Evolutionary conservation across 2,329 filamentous ascomycete species (phyloP), one percentile per base, ranked within the genome.

Genomic region (Trichophyton simii): DNA sequence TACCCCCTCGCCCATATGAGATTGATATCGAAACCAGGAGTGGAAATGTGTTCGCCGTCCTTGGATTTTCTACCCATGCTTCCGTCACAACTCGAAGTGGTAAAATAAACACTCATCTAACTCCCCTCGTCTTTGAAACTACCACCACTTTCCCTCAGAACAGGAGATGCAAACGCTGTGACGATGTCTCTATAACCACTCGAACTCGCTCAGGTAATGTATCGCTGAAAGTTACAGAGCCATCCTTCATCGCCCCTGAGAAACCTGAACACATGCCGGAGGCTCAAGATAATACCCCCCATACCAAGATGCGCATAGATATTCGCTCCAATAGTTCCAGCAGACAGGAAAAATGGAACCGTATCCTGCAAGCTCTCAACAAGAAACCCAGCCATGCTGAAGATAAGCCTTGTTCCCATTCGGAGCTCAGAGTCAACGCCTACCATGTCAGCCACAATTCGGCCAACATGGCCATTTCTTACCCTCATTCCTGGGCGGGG

Each of bases 31-130:
- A 66, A 22, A 70, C 68, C 7, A 50, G 60, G 3, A 66, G 64
- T 20, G 72, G 72, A n/a, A 66, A 63, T 28, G 67, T 73, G 41
- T 63, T 62, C 4, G 72, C 70, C 75, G 73, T 75, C 58, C 73
- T 83, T 64, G 72, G 82, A 4, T 76, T 82, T 34, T 72, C 79
- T 1, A 73, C 76, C 25, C 76, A 80, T 48, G 69, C 72, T 3
- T 74, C 83, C 64, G 68, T 76, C 25, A 72, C 73, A 3, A 77
- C 80, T 8, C 65, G 71, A 0, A 72, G 71, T 57, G 83, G 83
- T 31, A 71, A 68, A 9, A 76, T 85, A 48, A 75, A 72, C 18
- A 78, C 81, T 8, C 76, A 73, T 0, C 75, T 86, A 28, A 70
- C 72, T 1, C 75, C 85, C 5, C 74, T 67, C 38, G 62, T 65